Conservation (phyloP, 2,329 filamentous ascomycete species). For the Penicillium sp. region DNA sequence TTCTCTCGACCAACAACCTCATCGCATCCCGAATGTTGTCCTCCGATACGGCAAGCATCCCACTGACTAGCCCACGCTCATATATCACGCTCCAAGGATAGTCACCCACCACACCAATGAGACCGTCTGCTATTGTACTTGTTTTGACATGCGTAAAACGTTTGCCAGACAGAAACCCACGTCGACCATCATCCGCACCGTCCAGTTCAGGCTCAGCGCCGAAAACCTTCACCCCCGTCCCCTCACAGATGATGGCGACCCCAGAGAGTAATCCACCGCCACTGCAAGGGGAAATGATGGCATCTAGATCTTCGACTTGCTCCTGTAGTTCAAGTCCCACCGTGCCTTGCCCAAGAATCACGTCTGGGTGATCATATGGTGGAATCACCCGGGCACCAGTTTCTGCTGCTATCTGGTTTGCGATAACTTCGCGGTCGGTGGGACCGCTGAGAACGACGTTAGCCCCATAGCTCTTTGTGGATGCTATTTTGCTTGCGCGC, state of each 20-base stretch:
- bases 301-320: background rate
- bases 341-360: background rate
- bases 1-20: background rate
- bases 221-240: background rate
- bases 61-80: background rate
- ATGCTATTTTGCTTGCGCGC: background rate
- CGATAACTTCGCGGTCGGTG: background rate
- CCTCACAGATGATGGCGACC: background rate
- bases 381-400: background rate
- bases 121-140: background rate
- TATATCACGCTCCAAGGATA: background rate
- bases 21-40: background rate
- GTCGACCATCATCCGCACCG: background rate
- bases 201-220: background rate
- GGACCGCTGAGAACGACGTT: background rate
- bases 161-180: background rate
- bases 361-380: background rate
- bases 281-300: background rate
- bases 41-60: background rate
- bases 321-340: background rate
- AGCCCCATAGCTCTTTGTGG: background rate
- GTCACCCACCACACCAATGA: background rate
- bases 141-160: background rate
- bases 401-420: background rate
- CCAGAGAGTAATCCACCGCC: background rate